phyloP scores from a whole-genome alignment of 805 yeast species.

The Wickerhamiella sorbophila region DNA sequence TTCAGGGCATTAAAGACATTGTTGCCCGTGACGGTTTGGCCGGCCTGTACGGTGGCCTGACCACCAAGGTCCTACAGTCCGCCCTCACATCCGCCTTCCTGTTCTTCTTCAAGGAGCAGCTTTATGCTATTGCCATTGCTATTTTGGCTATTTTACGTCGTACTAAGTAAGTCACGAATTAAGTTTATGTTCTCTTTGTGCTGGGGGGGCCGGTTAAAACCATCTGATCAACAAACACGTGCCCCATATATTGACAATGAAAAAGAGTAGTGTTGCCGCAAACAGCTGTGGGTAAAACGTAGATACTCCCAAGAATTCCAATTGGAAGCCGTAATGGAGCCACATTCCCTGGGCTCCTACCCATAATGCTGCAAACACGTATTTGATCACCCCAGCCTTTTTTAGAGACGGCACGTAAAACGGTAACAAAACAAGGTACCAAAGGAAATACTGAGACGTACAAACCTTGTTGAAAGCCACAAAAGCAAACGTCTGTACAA shows the following conservation, averaged over 20 bases:
- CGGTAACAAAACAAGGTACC: constrained; percentile 84
- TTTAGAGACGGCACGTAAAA: constrained; percentile 41
- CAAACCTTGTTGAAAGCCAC: constrained; percentile 69
- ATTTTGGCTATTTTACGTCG: constrained; percentile 33
- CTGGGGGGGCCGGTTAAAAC: constrained; percentile 11
- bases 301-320: constrained; percentile 65
- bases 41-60: constrained; percentile 70
- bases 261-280: constrained; percentile 42
- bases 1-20: constrained; percentile 37
- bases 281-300: constrained; percentile 51
- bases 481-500: constrained; percentile 66
- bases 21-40: constrained; percentile 54
- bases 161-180: not conserved
- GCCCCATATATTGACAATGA: constrained; percentile 45
- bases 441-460: constrained; percentile 90
- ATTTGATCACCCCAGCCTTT: constrained; percentile 19
- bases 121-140: constrained; percentile 44
- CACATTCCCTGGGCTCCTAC: constrained; percentile 55
- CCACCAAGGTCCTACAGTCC: constrained; percentile 67
- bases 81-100: constrained; percentile 80
- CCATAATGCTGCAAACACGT: constrained; percentile 40
- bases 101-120: constrained; percentile 80
- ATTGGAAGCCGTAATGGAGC: constrained; percentile 60
- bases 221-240: constrained; percentile 42
- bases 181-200: not conserved